Evolutionary conservation across 306 rosid species (phyloP), one percentile per base, ranked within the genome.

Genomic region (Inga oerstediana): DNA sequence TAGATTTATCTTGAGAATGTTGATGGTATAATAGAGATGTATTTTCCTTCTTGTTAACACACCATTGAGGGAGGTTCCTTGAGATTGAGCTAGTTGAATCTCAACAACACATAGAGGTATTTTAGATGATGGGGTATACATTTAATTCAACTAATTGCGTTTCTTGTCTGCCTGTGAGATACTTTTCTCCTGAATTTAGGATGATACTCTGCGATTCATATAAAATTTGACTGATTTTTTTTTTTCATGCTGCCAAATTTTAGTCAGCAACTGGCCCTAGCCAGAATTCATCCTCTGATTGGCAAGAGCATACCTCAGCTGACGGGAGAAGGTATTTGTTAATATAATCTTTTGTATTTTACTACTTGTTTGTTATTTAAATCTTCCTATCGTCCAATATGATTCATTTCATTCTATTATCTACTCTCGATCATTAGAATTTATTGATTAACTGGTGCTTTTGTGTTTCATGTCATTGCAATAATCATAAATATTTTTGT

Each of bases 221-320:
- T 77, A 45, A 51, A 75, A 74, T 59, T 79, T 87, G 65, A 83
- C 77, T 44, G 64, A 68, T 46, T 30, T 30, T 30, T 30, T 30
- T 32, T 14, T 12, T 75, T 76, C 74, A 44, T 79, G 46, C 64
- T 87, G 79, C 32, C 85, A 79, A 75, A 82, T 82, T 85, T 78
- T 89, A 92, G 99, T 85, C 84, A 45, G 82, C 82, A 72, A 85
- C 78, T 91, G 89, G 84, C 68, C 74, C 79, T 72, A 82, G 80
- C 83, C 94, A 82, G 83, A 93, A 79, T 14, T 88, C 93, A 13
- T 67, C 89, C 83, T 89, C 99, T 85, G 99, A 96, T 88, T 96
- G 99, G 99, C 98, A 94, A 92, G 99, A 94, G 86, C 99, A 96
- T 88, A 34, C 92, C 76, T 87, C 98, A 41, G 85, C 87, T 78